A percentile compares a stretch with the other conserved stretches of the same genome.
Evolutionary conservation across 1,284 basidiomycete genomes (phyloP).

Genomic region (Boletellus deceptivus): DNA sequence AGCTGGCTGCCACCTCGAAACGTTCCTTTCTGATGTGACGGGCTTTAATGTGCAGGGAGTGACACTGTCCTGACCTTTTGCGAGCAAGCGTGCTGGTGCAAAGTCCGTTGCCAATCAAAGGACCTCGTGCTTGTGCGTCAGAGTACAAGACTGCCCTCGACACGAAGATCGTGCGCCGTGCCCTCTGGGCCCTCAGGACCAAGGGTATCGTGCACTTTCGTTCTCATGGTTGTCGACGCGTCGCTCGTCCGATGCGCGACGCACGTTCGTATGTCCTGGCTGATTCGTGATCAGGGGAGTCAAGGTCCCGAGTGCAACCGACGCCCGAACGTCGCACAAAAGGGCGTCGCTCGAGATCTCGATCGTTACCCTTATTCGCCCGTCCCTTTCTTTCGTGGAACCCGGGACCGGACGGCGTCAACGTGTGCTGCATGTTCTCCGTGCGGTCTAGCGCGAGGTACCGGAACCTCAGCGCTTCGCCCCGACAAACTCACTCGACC

Average conservation of each 20-base stretch:
- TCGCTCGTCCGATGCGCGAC: slow-evolving; percentile 35
- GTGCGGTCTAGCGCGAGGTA: too few relatives aligned
- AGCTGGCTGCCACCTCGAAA: slow-evolving; percentile 47
- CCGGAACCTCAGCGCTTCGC: too few relatives aligned
- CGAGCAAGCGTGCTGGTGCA: slow-evolving; percentile 35
- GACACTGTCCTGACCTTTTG: slow-evolving; percentile 34
- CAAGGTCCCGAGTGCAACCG: slow-evolving; percentile 3
- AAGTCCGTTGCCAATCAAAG: slow-evolving; percentile 35
- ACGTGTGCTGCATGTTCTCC: slow-evolving; percentile 8
- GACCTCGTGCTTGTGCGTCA: slow-evolving; percentile 41
- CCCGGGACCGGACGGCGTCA: slow-evolving; percentile 21
- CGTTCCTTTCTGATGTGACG: slow-evolving; percentile 46
- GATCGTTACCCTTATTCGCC: slow-evolving; percentile 19
- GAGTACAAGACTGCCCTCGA: slow-evolving; percentile 51
- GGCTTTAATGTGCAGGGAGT: slow-evolving; percentile 45
- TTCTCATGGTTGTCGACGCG: slow-evolving; percentile 19
- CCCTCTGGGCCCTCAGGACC: background rate
- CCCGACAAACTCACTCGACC: too few relatives aligned
- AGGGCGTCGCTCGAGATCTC: slow-evolving; percentile 31
- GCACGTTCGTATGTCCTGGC: background rate
- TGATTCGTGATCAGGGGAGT: background rate
- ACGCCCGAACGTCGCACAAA: slow-evolving; percentile 33
- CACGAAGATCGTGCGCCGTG: slow-evolving; percentile 40
- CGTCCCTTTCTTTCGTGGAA: slow-evolving; percentile 14
- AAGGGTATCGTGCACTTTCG: background rate